Base-by-base conservation (phyloP, 2,329 filamentous ascomycete species). In the Colletotrichum cuscutae region DNA sequence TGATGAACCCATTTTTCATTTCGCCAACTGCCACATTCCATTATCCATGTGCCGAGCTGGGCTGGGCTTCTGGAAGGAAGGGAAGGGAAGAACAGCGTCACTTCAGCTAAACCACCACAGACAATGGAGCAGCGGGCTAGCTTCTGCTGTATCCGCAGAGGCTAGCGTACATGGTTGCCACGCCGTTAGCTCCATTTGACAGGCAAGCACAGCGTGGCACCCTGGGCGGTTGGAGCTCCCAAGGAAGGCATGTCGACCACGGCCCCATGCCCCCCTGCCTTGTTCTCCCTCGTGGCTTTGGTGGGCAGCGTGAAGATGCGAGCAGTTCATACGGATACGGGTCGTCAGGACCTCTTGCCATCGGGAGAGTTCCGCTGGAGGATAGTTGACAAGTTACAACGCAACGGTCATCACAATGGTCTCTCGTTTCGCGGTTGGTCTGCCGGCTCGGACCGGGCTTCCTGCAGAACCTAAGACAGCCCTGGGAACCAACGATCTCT, bases 141-240 rank as follows among this genome's bases (percentile, higher is more conserved):
- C 26, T 26, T 6, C n/a, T 26, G 35, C 35, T 37, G 32, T 19
- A 28, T 49, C 37, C 35, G 42, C 8, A 24, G 22, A 24, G 9
- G 22, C 22, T 57, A 35, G 28, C 46, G n/a, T 42, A 64, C 15
- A 56, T 19, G 30, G 56, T 19, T 64, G 49, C 61, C 30, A 26
- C 49, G 61, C 61, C 49, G 22, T 24, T 56, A 56, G 61, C 61
- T 56, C 49, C 61, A n/a, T 56, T 60, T 60, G 30, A 60, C 59
- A 42, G n/a, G 52, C 24, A 58, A 42, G 52, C 28, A 49, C 22
- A 56, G 70, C 70, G 70, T 72, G 70, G 70, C 70, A 70, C 66
- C 70, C 70, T 65, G 54, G 70, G 66, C 42, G 69, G 58, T 59
- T 72, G 59, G 58, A 57, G 58, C 32, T 59, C 53, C 68, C 37